These are phyloP conservation scores for Thermomucor indicae-seudaticae DNA, from an alignment of 371 early-diverging fungal species.

Conservation along the genomic window DNA sequence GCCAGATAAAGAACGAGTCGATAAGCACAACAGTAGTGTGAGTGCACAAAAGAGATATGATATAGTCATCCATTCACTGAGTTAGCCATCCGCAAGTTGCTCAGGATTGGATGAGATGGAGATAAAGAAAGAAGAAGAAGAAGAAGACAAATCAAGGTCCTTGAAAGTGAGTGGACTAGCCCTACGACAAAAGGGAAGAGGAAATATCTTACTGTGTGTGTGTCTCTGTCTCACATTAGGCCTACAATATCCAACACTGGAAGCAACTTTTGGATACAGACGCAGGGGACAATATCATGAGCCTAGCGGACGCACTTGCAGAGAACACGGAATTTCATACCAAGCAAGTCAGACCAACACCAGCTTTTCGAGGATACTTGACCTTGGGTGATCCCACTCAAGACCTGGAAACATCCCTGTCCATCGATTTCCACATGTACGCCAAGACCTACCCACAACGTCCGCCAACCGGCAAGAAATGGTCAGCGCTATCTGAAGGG, in stretches of 20 bases:
- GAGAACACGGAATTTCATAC: slow-evolving; percentile 41
- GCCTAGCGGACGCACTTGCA: slow-evolving; percentile 48
- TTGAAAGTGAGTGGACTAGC: too few species aligned
- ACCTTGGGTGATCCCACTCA: slow-evolving; percentile 46
- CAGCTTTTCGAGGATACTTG: slow-evolving; percentile 54
- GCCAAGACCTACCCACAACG: slow-evolving; percentile 48
- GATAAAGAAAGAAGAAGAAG: slow-evolving; percentile 9
- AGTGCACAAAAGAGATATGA: too few species aligned
- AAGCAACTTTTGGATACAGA: slow-evolving; percentile 5
- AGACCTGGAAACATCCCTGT: slow-evolving; percentile 29
- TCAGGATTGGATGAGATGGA: slow-evolving; percentile 32
- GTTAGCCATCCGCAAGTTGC: slow-evolving; percentile 38
- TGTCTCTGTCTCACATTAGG: too few species aligned
- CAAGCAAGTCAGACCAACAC: slow-evolving; percentile 52
- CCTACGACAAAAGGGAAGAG: not conserved
- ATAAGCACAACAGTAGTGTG: slow-evolving; percentile 60
- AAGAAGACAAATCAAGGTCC: slow-evolving; percentile 15
- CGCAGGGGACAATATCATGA: slow-evolving; percentile 18
- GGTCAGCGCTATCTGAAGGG: slow-evolving; percentile 48
- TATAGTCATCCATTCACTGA: too few species aligned
- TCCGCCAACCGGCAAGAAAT: slow-evolving; percentile 55
- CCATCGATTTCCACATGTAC: slow-evolving; percentile 57
- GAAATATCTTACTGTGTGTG: not conserved
- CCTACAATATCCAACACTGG: slow-evolving; percentile 20
- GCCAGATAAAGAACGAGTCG: slow-evolving; percentile 28